phyloP scores from a whole-genome alignment of 768 basidiomycete genomes.

The Hortiboletus campestris region DNA sequence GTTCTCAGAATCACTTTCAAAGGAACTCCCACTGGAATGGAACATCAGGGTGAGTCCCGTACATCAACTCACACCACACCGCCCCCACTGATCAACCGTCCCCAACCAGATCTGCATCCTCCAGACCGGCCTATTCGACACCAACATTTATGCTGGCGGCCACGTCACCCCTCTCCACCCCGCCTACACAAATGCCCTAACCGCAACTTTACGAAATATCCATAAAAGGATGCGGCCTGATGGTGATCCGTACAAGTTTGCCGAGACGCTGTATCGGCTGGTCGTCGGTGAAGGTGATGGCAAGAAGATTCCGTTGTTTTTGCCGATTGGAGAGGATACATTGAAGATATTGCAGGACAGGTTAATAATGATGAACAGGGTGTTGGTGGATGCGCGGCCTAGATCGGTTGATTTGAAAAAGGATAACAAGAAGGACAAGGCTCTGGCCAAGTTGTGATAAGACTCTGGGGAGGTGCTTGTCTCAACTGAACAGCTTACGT shows the following conservation, averaged over 20 bases:
- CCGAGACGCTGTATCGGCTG: slow-evolving; percentile 1
- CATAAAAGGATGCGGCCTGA: neutral
- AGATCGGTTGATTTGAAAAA: slow-evolving; percentile 15
- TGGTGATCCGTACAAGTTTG: slow-evolving; percentile 17
- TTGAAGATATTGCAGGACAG: slow-evolving; percentile 1
- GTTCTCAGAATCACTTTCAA: neutral
- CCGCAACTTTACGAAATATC: neutral
- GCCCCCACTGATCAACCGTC: neutral
- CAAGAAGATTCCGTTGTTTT: slow-evolving; percentile 1
- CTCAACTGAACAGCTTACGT: too few species aligned
- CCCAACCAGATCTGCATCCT: slow-evolving; percentile 13
- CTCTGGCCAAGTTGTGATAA: neutral
- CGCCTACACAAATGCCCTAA: slow-evolving; percentile 3
- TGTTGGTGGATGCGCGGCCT: neutral
- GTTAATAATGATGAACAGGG: neutral
- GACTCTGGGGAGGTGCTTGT: too few species aligned
- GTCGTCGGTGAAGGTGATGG: neutral
- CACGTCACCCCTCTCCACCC: slow-evolving; percentile 4
- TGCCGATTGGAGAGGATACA: slow-evolving; percentile 14
- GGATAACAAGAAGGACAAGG: neutral
- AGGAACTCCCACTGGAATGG: slow-evolving; percentile 11
- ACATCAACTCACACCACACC: neutral
- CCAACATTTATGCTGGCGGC: slow-evolving; percentile 1
- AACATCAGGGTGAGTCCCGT: slow-evolving; percentile 9
- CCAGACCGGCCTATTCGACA: slow-evolving; percentile 17